Conservation (phyloP, 345 rosid species). For the Brassica incana region DNA sequence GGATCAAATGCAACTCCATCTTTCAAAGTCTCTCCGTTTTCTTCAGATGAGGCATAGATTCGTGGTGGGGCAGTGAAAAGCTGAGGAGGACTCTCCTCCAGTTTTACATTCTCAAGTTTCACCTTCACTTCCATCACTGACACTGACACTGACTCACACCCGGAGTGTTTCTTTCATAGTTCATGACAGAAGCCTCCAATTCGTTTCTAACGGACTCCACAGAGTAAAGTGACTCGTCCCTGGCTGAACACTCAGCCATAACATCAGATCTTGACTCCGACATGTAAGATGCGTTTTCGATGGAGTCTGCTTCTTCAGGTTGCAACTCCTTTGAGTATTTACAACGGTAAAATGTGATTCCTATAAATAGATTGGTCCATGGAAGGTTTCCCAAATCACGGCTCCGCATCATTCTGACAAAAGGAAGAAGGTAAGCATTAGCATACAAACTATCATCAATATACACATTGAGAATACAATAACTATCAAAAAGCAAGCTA, state of each 20-base stretch:
- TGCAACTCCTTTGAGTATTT: slow-evolving; percentile 1
- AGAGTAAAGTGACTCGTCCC: slow-evolving; percentile 34
- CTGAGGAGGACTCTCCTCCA: slow-evolving; percentile 20
- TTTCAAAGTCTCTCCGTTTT: slow-evolving; percentile 45
- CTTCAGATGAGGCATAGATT: slow-evolving; percentile 48
- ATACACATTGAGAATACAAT: neutral
- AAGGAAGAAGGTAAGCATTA: slow-evolving; percentile 5
- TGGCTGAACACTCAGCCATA: slow-evolving; percentile 36
- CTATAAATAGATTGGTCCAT: neutral
- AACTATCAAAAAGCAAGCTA: neutral
- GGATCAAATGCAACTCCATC: slow-evolving; percentile 44
- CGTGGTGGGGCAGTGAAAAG: slow-evolving; percentile 30
- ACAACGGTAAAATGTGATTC: neutral
- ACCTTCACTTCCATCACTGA: neutral
- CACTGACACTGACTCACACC: neutral
- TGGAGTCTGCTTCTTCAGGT: slow-evolving; percentile 35
- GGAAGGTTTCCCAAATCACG: neutral
- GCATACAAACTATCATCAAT: slow-evolving; percentile 4
- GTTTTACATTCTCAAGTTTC: neutral
- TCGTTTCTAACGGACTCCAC: slow-evolving; percentile 36
- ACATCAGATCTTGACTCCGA: slow-evolving; percentile 37
- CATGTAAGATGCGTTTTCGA: slow-evolving; percentile 35
- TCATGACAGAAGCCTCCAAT: slow-evolving; percentile 36
- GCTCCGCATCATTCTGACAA: slow-evolving; percentile 34
- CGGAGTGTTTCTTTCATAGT: neutral